These are phyloP conservation scores for Nannochloropsis oceanica DNA, from an alignment of 108 stramenopile genomes.

Conservation along the genomic window DNA sequence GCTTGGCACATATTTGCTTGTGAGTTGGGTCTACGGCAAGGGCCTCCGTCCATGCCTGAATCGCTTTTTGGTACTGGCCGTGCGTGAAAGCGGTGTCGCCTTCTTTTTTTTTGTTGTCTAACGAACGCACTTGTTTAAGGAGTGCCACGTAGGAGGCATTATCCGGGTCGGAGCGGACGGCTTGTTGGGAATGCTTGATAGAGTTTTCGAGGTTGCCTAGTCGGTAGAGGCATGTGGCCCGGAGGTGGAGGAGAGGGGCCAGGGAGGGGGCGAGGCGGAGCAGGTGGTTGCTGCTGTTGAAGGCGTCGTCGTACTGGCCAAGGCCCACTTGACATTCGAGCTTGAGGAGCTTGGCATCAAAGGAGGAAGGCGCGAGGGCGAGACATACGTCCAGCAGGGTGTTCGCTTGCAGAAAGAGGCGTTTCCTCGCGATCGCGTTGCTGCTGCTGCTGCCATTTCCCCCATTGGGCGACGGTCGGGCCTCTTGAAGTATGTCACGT, in stretches of 20 bases:
- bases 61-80: slow-evolving; percentile 24
- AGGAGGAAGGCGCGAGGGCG: slow-evolving; percentile 11
- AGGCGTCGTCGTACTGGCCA: slow-evolving; percentile 39
- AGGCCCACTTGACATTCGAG: slow-evolving; percentile 20
- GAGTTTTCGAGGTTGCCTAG: slow-evolving; percentile 39
- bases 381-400: slow-evolving; percentile 19
- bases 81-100: slow-evolving; percentile 38
- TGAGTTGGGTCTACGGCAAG: slow-evolving; percentile 16
- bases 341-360: slow-evolving; percentile 36
- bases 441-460: neutral
- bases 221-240: slow-evolving; percentile 35
- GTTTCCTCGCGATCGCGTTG: neutral
- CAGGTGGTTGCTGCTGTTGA: slow-evolving; percentile 23
- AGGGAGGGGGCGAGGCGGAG: slow-evolving; percentile 10
- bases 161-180: slow-evolving; percentile 29
- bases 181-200: slow-evolving; percentile 37
- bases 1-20: slow-evolving; percentile 35
- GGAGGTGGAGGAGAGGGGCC: slow-evolving; percentile 21
- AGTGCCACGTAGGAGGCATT: slow-evolving; percentile 9
- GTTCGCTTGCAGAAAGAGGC: slow-evolving; percentile 4
- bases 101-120: slow-evolving; percentile 38
- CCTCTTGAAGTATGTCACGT: slow-evolving; percentile 2
- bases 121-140: slow-evolving; percentile 18
- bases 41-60: slow-evolving; percentile 28
- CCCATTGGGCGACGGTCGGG: neutral